Percentiles rank a stretch among this genome's conserved stretches.
These are phyloP conservation scores for Diaporthe citrichinensis DNA, from an alignment of 2,329 filamentous ascomycete genomes.

Conservation along the genomic window DNA sequence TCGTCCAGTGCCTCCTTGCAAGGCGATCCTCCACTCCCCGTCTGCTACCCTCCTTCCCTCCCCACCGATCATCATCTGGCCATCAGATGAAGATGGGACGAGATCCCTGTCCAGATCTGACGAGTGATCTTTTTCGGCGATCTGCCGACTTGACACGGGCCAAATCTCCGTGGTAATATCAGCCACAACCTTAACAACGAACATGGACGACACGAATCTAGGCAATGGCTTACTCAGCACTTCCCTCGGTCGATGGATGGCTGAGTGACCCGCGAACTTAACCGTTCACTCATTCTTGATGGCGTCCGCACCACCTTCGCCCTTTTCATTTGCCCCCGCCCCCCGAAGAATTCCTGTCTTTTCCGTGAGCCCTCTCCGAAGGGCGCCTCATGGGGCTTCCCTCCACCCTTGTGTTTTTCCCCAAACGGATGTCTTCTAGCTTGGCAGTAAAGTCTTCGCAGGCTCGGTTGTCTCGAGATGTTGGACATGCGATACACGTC, in stretches of 20 bases:
- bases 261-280: background rate
- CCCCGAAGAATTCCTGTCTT: background rate
- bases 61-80: conserved; percentile 28
- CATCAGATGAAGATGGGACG: conserved; percentile 23
- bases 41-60: background rate
- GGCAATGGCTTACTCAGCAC: background rate
- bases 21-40: background rate
- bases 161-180: conserved; percentile 21
- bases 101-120: conserved; percentile 24
- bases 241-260: background rate
- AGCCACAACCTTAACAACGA: background rate
- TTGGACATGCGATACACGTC: background rate
- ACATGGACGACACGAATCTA: no score
- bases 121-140: conserved; percentile 17
- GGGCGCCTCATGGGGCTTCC: no score
- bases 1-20: conserved; percentile 6
- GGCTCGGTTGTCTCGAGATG: conserved; percentile 1
- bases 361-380: no score
- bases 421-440: background rate
- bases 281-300: background rate
- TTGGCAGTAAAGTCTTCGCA: background rate
- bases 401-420: background rate
- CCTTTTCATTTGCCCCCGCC: background rate
- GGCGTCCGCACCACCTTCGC: background rate
- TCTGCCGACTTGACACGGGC: conserved; percentile 27